Evolutionary conservation across 2,329 filamentous ascomycete genomes (phyloP), one percentile per base, ranked within the genome.

Genomic region (Talaromyces sp.): DNA sequence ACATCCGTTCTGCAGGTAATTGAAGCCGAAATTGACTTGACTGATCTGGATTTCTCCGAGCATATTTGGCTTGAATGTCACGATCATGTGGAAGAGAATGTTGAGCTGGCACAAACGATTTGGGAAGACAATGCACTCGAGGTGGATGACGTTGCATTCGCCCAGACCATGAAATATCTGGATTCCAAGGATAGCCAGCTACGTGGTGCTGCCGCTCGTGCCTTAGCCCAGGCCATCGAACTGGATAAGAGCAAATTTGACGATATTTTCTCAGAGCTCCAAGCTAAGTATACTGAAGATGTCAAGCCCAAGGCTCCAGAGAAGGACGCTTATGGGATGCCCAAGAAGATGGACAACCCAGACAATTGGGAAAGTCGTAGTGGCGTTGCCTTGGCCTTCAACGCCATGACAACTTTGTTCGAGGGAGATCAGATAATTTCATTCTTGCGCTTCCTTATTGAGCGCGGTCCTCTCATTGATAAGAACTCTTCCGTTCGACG

Each of bases 11-110:
- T 99, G 36, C 93, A 97, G 72, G 89, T 89, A 6, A 93, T 97
- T 64, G 91, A 91, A 67, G 85, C 90, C 17, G 92, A 97, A 60
- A 86, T 99, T 41, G 93, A 97, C 69, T 83, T 99, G 78, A 92
- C 88, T 51, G 92, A 97, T 47, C 80, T 92, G 30, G 83, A 86
- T 27, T 94, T 91, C 66, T 94, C 89, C 3, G 88, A 94, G 56
- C 90, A 97, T 69, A 88, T 99, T 19, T 99, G 91, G 91, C 81
- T 99, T 37, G 90, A 90, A 39, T 93, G 87, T 65, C 92, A 99
- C 65, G 94, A 99, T 60, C 90, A 96, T 63, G 85, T 91, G 17
- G 85, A 88, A 39, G 92, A 97, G 69, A 97, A 97, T 64, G 83
- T 82, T 8, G 90, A 91, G 41, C 79, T 96, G 48, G 93, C 89